Evolutionary conservation across 1,284 basidiomycete species (phyloP), one percentile per base, ranked within the genome.

Genomic region (Sporisorium scitamineum): DNA sequence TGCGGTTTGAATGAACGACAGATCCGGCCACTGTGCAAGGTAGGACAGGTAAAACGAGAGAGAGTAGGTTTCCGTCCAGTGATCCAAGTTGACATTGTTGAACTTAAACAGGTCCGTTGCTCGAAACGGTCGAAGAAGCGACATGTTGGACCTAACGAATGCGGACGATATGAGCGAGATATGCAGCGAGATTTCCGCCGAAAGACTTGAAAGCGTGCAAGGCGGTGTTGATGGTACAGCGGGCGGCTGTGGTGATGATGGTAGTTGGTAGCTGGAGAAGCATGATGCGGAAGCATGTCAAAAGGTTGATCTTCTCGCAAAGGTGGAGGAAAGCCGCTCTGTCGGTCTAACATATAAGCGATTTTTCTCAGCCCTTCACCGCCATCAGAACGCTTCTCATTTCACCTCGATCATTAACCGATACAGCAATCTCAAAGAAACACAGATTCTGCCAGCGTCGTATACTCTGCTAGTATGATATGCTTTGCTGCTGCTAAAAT

Each of bases 61-160:
- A 51, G 91, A 91, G 85, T 94, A 96, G 20, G 94, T 96, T 87
- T 96, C 94, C 51, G 94, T 96, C 93, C 93, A 96, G 59, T 94
- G 88, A 85, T 96, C 94, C 81, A 95, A 87, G 85, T 96, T 96
- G 68, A 94, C 94, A 34, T 94, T 93, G 85, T 96, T 96, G 87
- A 95, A 95, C 78, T 89, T 91, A 89, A 96, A 95, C 86, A 96
- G 89, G 84, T 96, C 94, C 0, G 90, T 90, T 16, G 93, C 93
- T 80, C 89, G 89, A 87, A 96, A 94, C 14, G 94, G 91, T 52
- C 94, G 89, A 3, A 93, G 87, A 39, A 93, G 85, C 80, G 92
- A 93, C 94, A 95, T 95, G 89, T 6, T 54, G 39, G n/a, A n/a
- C n/a, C n/a, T n/a, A n/a, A n/a, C n/a, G n/a, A n/a, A n/a, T n/a